A percentile compares a stretch with the other conserved stretches of the same genome.
Evolutionary conservation across 2,329 filamentous ascomycete genomes (phyloP).

Genomic region (Coleophoma crateriformis): DNA sequence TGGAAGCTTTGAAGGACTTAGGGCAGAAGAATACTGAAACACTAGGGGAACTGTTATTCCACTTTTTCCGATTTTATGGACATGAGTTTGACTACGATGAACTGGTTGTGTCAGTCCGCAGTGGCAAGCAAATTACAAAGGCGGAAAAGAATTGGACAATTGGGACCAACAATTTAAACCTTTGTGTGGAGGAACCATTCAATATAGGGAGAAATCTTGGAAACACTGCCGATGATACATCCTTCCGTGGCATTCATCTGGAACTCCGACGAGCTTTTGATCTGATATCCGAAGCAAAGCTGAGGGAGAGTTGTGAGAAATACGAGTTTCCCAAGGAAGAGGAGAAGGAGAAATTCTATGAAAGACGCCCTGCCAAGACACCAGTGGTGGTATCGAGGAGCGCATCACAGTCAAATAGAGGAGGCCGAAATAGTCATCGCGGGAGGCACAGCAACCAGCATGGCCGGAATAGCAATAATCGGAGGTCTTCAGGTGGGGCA

Average conservation of each 20-base stretch:
- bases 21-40: conserved; percentile 77
- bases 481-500: conserved; percentile 24
- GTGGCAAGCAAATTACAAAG: conserved; percentile 74
- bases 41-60: conserved; percentile 80
- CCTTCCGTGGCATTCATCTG: conserved; percentile 84
- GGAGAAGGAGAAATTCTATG: conserved; percentile 49
- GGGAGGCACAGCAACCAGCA: conserved; percentile 18
- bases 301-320: conserved; percentile 80
- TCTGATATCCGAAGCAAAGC: conserved; percentile 68
- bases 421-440: conserved; percentile 18
- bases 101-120: conserved; percentile 76
- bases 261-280: conserved; percentile 88
- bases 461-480: conserved; percentile 21
- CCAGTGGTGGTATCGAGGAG: conserved; percentile 45
- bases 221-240: conserved; percentile 93
- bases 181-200: conserved; percentile 97
- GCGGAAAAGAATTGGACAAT: conserved; percentile 85
- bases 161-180: conserved; percentile 64
- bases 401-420: conserved; percentile 48
- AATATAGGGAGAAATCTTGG: conserved; percentile 84
- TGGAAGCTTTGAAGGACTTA: conserved; percentile 68
- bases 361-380: conserved; percentile 47
- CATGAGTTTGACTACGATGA: conserved; percentile 90
- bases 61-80: conserved; percentile 93
- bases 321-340: conserved; percentile 87